A percentile compares a stretch with the other conserved stretches of the same genome.
Evolutionary conservation across 305 asterid genomes (phyloP).

Genomic region (Plantago rigida): DNA sequence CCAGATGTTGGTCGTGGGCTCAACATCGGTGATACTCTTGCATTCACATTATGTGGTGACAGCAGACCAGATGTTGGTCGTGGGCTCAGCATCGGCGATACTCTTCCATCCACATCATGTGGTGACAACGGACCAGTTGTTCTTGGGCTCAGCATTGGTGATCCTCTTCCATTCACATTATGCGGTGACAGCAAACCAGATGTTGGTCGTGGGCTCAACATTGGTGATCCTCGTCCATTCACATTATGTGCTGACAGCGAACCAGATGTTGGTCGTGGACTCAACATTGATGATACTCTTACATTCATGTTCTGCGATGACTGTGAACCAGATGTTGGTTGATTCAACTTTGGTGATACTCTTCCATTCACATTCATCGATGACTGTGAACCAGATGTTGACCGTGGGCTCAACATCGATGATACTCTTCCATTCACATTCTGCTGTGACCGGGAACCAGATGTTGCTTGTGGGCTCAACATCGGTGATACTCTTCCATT

Average conservation of each 20-base stretch:
- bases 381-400: constrained; percentile 41
- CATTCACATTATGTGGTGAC: constrained; percentile 30
- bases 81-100: no score
- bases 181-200: constrained; percentile 20
- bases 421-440: constrained; percentile 32
- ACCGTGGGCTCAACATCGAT: constrained; percentile 55
- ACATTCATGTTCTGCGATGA: no score
- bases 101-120: no score
- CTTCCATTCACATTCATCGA: no score
- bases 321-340: constrained; percentile 44
- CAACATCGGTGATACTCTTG: constrained; percentile 40
- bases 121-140: constrained; percentile 35
- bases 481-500: neutral
- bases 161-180: constrained; percentile 30
- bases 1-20: constrained; percentile 69
- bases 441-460: constrained; percentile 18
- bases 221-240: constrained; percentile 19
- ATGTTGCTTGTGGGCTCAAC: constrained; percentile 46
- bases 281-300: no score
- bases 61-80: no score
- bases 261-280: no score
- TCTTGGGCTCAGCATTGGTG: constrained; percentile 57
- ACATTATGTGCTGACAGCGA: constrained; percentile 25
- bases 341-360: constrained; percentile 42
- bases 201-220: constrained; percentile 48